Conservation (phyloP, 768 basidiomycete genomes). For the Lactifluus rugatus region DNA sequence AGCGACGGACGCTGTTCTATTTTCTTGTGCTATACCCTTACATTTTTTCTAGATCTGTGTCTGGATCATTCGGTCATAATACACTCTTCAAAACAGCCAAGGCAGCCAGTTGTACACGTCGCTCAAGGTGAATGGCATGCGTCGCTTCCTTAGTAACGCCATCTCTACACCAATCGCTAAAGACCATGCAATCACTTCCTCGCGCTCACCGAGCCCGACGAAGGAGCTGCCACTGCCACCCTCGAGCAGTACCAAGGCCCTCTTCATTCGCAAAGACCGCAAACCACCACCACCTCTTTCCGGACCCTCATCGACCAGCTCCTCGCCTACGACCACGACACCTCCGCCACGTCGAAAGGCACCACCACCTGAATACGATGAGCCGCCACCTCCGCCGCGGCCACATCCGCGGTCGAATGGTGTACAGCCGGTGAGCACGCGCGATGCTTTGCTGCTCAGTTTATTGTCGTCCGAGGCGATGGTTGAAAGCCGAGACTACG, state of each 20-base stretch:
- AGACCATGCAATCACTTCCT: slow-evolving; percentile 14
- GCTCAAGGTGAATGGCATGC: slow-evolving; percentile 27
- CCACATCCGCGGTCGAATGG: neutral
- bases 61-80: neutral
- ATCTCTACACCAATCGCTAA: neutral
- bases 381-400: neutral
- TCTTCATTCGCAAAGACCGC: slow-evolving; percentile 21
- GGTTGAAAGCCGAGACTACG: slow-evolving; percentile 79
- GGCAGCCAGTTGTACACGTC: neutral
- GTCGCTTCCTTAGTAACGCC: slow-evolving; percentile 23
- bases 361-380: slow-evolving; percentile 4
- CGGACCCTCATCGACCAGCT: slow-evolving; percentile 25
- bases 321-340: slow-evolving; percentile 2
- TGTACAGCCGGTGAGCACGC: slow-evolving; percentile 36
- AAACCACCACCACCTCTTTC: slow-evolving; percentile 21
- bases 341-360: slow-evolving; percentile 8
- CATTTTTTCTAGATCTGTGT: neutral
- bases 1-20: neutral
- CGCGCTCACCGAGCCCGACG: slow-evolving; percentile 17
- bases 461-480: slow-evolving; percentile 89
- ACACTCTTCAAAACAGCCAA: neutral
- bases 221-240: slow-evolving; percentile 15
- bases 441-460: slow-evolving; percentile 82
- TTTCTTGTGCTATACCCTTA: neutral
- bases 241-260: slow-evolving; percentile 9